Evolutionary conservation across 2,329 filamentous ascomycete species (phyloP).

Genomic region (Orbilia oligospora): DNA sequence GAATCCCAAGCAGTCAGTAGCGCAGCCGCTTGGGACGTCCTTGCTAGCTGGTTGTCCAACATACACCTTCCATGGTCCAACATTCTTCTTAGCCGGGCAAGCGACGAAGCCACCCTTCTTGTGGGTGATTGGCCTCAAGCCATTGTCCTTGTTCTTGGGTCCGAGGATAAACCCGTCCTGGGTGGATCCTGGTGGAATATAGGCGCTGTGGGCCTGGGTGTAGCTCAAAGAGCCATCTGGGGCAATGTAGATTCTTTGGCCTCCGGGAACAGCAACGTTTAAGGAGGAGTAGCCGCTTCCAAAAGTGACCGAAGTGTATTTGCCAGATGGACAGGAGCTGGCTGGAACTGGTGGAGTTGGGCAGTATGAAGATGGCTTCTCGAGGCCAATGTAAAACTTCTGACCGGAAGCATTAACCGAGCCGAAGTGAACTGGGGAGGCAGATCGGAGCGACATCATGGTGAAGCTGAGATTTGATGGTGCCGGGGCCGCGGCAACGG

Average conservation of each 20-base stretch:
- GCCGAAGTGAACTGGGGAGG: slow-evolving; percentile 70
- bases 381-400: slow-evolving; percentile 71
- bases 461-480: slow-evolving; percentile 29
- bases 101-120: slow-evolving; percentile 44
- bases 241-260: slow-evolving; percentile 75
- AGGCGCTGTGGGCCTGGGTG: slow-evolving; percentile 72
- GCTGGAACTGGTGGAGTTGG: slow-evolving; percentile 66
- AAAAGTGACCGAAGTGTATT: slow-evolving; percentile 37
- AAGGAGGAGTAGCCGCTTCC: slow-evolving; percentile 25
- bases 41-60: slow-evolving; percentile 43
- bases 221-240: slow-evolving; percentile 73
- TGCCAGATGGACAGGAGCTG: slow-evolving; percentile 47
- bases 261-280: slow-evolving; percentile 70
- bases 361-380: slow-evolving; percentile 70
- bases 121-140: slow-evolving; percentile 42
- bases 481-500: slow-evolving; percentile 43
- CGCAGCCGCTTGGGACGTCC: slow-evolving; percentile 41
- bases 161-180: slow-evolving; percentile 69
- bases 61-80: slow-evolving; percentile 56
- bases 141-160: slow-evolving; percentile 45
- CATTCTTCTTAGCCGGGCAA: slow-evolving; percentile 38
- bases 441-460: slow-evolving; percentile 67
- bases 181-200: slow-evolving; percentile 71
- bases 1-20: slow-evolving; percentile 55
- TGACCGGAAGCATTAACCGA: slow-evolving; percentile 70